Base-by-base conservation (phyloP, 192 early-diverging fungal species). In the Pilaira anomala region DNA sequence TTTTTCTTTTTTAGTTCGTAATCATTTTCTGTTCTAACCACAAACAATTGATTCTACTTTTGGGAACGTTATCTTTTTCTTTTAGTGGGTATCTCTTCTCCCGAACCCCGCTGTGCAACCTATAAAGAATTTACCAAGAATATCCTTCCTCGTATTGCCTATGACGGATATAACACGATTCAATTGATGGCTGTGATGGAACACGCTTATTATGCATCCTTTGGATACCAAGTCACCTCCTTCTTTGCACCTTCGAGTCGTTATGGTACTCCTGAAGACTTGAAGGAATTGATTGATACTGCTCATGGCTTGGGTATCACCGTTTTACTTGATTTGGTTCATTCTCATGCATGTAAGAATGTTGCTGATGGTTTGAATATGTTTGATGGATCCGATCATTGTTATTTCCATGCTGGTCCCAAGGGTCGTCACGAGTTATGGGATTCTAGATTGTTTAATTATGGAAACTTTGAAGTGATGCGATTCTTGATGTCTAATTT, bases 201-300 rank as follows among this genome's bases (percentile, higher is more conserved):
- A 74, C 96, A 98, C 64, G 94, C 96, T 26, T 98, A 98, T 77
- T 98, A 97, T 65, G 96, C 95, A 40, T 91, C 89, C 8, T 98
- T 98, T 65, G 96, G 96, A 2, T 98, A 98, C 74, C 96, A 98
- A 71, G 96, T 98, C 52, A 96, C 96, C 30, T 93, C 87, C 67
- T 97, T 96, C 76, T 98, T 93, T 77, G 92, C 93, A n/a, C 85
- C 88, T 30, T 90, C 93, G 55, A 88, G 86, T 72, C 90, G 96
- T 29, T 97, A 91, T 68, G 95, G 91, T 78, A 88, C 90, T 28
- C 96, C 96, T 11, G 96, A 98, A 71, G 91, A 94, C 25, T 80
- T 98, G 45, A 96, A 85, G 80, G 87, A 88, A 70, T 72, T 98
- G 45, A 87, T 98, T 16, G 96, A 95, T 65, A 89, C 88, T 30